Evolutionary conservation across 2,329 filamentous ascomycete genomes (phyloP).

Genomic region (Exophiala phaeomuriformis): DNA sequence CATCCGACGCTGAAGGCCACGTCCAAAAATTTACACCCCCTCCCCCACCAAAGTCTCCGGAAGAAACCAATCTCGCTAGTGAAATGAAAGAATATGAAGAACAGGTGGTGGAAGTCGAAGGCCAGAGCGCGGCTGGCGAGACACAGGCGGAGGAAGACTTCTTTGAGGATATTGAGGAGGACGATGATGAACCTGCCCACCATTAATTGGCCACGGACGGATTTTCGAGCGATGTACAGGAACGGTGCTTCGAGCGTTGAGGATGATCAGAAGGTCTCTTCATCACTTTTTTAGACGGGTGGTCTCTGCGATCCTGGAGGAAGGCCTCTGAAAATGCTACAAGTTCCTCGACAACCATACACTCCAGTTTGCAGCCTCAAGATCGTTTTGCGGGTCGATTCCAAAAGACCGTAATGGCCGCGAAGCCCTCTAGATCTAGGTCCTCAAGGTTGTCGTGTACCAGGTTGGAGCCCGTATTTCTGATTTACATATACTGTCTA

Average conservation of each 20-base stretch:
- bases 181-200: constrained; percentile 42
- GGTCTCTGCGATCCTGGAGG: background rate
- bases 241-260: constrained; percentile 15
- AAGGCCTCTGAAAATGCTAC: background rate
- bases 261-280: constrained; percentile 8
- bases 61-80: constrained; percentile 86
- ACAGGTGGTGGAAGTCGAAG: constrained; percentile 91
- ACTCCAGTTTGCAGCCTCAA: too few species aligned
- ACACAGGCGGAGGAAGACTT: constrained; percentile 59
- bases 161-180: constrained; percentile 67
- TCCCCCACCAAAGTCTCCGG: constrained; percentile 75
- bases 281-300: background rate
- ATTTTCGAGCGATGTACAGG: background rate
- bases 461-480: too few species aligned
- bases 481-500: too few species aligned
- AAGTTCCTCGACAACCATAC: background rate
- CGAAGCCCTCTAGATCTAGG: too few species aligned
- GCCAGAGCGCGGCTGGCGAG: constrained; percentile 60
- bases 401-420: too few species aligned
- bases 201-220: constrained; percentile 13
- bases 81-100: constrained; percentile 91
- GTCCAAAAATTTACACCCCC: constrained; percentile 82
- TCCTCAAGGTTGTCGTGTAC: too few species aligned
- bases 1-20: constrained; percentile 78
- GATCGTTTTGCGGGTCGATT: too few species aligned